A percentile compares a stretch with the other conserved stretches of the same genome.
Evolutionary conservation across 139 green algal species (phyloP).

Genomic region (Raphidocelis subcapitata): DNA sequence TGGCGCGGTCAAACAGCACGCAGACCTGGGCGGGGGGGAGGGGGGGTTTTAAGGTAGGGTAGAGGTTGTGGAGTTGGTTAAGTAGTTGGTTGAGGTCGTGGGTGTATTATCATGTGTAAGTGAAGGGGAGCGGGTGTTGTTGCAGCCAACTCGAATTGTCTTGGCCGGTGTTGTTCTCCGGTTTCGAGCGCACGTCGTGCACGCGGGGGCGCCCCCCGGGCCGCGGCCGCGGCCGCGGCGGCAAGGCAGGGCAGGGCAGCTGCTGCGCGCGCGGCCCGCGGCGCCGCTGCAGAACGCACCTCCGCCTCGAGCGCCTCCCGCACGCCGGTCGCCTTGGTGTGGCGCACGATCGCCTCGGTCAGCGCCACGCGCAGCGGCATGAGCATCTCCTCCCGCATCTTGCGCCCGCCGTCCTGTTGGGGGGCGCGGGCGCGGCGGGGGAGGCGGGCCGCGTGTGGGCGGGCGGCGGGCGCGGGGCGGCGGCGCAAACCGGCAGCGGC

Average conservation of each 20-base stretch:
- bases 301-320: conserved; percentile 55
- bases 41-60: not conserved
- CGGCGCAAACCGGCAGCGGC: too few relatives aligned
- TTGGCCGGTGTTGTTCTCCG: too few relatives aligned
- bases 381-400: conserved; percentile 20
- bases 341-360: conserved; percentile 20
- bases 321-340: conserved; percentile 36
- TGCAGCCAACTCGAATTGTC: too few relatives aligned
- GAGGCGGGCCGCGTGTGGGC: not conserved
- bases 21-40: conserved; percentile 9
- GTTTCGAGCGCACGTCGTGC: too few relatives aligned
- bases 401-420: too few relatives aligned
- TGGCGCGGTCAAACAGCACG: conserved; percentile 27
- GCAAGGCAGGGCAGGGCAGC: not conserved
- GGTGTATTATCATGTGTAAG: too few relatives aligned
- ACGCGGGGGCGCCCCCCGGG: too few relatives aligned
- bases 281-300: conserved; percentile 5
- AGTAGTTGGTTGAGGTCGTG: too few relatives aligned
- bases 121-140: too few relatives aligned
- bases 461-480: too few relatives aligned
- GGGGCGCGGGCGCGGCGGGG: not conserved
- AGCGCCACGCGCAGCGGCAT: conserved; percentile 16
- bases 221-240: not conserved
- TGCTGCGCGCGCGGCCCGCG: not conserved
- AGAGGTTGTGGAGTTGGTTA: too few relatives aligned